These are phyloP conservation scores for Malassezia restricta DNA, from an alignment of 1,284 basidiomycete species.

Conservation along the genomic window DNA sequence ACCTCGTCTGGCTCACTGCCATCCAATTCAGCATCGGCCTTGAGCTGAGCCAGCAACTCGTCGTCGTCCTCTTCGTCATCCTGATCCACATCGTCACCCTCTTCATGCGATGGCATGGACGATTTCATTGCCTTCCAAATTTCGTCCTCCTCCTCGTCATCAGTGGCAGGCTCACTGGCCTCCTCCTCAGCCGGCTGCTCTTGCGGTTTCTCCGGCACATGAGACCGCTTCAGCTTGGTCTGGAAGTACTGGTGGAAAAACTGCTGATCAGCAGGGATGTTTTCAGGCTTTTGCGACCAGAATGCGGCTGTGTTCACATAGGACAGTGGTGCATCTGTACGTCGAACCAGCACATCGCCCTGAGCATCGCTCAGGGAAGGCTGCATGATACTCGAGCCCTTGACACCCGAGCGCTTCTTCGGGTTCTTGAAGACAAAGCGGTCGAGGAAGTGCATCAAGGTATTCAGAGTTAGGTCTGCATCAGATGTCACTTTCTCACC, in stretches of 20 bases:
- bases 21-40: constrained; percentile 19
- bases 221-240: constrained; percentile 31
- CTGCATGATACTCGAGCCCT: constrained; percentile 72
- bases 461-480: constrained; percentile 81
- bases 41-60: constrained; percentile 15
- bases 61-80: constrained; percentile 23
- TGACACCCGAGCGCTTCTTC: constrained; percentile 67
- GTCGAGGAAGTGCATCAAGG: constrained; percentile 81
- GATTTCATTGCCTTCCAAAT: constrained; percentile 49
- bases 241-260: constrained; percentile 46
- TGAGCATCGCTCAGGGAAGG: constrained; percentile 54
- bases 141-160: constrained; percentile 45
- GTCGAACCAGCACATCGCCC: constrained; percentile 47
- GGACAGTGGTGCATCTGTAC: constrained; percentile 52
- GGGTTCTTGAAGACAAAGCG: constrained; percentile 87
- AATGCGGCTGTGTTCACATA: constrained; percentile 69
- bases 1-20: constrained; percentile 8
- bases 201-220: constrained; percentile 17
- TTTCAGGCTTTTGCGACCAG: constrained; percentile 59
- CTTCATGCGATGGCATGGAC: constrained; percentile 51
- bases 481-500: constrained; percentile 60
- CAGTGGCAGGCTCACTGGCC: constrained; percentile 23
- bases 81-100: constrained; percentile 49
- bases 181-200: constrained; percentile 43
- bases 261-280: constrained; percentile 67